These are phyloP conservation scores for Ambrosia trifida DNA, from an alignment of 129 eudicot genomes.

Conservation along the genomic window DNA sequence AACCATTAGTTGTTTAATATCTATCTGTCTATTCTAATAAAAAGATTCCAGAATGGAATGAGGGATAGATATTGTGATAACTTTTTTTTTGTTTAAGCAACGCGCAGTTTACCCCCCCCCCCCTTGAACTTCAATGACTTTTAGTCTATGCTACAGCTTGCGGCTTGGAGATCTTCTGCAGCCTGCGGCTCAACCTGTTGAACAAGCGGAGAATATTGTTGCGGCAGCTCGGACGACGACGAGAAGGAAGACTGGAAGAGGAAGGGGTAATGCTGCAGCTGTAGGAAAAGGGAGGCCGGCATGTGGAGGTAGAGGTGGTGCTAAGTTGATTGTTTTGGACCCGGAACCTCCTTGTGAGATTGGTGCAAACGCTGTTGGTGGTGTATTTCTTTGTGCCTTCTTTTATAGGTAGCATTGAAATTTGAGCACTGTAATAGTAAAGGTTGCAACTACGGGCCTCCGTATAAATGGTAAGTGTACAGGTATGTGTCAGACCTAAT, in stretches of 20 bases:
- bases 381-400: conserved; percentile 18
- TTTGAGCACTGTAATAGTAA: conserved; percentile 99
- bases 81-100: too few relatives aligned
- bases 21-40: too few relatives aligned
- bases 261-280: conserved; percentile 68
- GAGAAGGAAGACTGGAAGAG: conserved; percentile 75
- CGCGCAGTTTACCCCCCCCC: too few relatives aligned
- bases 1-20: too few relatives aligned
- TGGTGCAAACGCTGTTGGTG: conserved; percentile 58
- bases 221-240: conserved; percentile 60
- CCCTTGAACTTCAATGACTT: too few relatives aligned
- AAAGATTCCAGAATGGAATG: too few relatives aligned
- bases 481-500: conserved; percentile 50
- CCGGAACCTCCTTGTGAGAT: conserved; percentile 71
- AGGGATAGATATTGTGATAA: too few relatives aligned
- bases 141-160: too few relatives aligned
- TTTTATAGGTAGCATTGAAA: conserved; percentile 81
- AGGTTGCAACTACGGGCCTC: conserved; percentile 99
- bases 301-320: conserved; percentile 92
- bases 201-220: conserved; percentile 55
- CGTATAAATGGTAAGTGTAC: conserved; percentile 99
- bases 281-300: conserved; percentile 67
- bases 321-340: conserved; percentile 83
- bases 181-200: conserved; percentile 65
- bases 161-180: conserved; percentile 89